phyloP scores from a whole-genome alignment of 768 basidiomycete species.

The Lentinula guzmanii region DNA sequence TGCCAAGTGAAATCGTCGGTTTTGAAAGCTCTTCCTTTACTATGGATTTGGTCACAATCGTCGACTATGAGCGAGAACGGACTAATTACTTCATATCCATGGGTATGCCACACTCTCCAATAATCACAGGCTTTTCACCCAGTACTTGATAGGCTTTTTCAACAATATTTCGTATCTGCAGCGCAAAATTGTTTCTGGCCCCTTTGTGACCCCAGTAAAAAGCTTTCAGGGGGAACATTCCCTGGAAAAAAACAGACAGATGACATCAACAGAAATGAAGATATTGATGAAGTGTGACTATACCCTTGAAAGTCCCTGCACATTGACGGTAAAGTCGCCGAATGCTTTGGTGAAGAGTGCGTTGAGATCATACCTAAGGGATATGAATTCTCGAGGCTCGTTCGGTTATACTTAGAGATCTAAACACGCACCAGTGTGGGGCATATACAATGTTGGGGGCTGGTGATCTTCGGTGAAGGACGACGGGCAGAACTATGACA shows the following conservation, averaged over 20 bases:
- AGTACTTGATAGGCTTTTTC: slow-evolving; percentile 61
- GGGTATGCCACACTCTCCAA: slow-evolving; percentile 93
- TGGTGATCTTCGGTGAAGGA: slow-evolving; percentile 67
- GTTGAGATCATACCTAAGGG: slow-evolving; percentile 83
- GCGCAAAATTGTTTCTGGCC: slow-evolving; percentile 72
- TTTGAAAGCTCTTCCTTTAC: slow-evolving; percentile 64
- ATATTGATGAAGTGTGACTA: not conserved
- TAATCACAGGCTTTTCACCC: slow-evolving; percentile 77
- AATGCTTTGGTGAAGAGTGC: slow-evolving; percentile 81
- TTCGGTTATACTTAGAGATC: slow-evolving; percentile 24
- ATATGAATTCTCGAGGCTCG: slow-evolving; percentile 1
- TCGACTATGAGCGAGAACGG: not conserved
- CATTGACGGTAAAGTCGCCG: slow-evolving; percentile 84
- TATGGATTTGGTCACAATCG: slow-evolving; percentile 19
- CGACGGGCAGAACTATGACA: slow-evolving; percentile 64
- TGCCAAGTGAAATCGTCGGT: slow-evolving; percentile 80
- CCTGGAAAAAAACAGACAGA: slow-evolving; percentile 36
- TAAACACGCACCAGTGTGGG: slow-evolving; percentile 60
- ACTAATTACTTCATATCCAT: slow-evolving; percentile 91
- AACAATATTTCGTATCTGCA: slow-evolving; percentile 79
- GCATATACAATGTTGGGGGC: slow-evolving; percentile 62
- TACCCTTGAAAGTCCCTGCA: slow-evolving; percentile 87
- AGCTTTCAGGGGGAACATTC: slow-evolving; percentile 74
- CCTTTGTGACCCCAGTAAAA: slow-evolving; percentile 88
- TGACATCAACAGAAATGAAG: not conserved